A percentile compares a stretch with the other conserved stretches of the same genome.
phyloP scores from a whole-genome alignment of 2,329 filamentous ascomycete species.

The Neonectria coccinea region DNA sequence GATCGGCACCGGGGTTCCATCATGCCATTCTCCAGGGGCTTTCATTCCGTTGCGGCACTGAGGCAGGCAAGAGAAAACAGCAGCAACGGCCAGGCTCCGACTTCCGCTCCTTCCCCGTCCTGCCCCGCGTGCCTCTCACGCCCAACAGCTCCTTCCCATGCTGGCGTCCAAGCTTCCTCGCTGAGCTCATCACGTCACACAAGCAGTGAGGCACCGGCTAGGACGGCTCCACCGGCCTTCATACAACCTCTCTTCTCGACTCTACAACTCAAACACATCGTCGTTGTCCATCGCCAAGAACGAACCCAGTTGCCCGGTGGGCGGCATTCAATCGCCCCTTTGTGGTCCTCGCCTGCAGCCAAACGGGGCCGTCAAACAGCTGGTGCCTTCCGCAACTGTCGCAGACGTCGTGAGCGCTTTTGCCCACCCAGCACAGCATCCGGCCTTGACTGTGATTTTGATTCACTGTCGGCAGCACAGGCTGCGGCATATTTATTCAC shows the following conservation, averaged over 20 bases:
- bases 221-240: slow-evolving; percentile 35
- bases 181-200: slow-evolving; percentile 43
- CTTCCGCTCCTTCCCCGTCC: slow-evolving; percentile 23
- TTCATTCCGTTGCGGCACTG: slow-evolving; percentile 5
- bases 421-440: slow-evolving; percentile 33
- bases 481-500: slow-evolving; percentile 34
- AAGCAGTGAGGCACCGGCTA: slow-evolving; percentile 27
- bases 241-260: slow-evolving; percentile 26
- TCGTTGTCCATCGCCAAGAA: slow-evolving; percentile 29
- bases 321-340: slow-evolving; percentile 20
- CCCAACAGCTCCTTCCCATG: slow-evolving; percentile 15
- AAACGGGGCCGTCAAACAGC: slow-evolving; percentile 30
- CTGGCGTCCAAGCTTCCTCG: slow-evolving; percentile 34
- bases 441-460: slow-evolving; percentile 21
- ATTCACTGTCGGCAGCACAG: slow-evolving; percentile 38
- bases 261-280: slow-evolving; percentile 23
- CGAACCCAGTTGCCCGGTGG: slow-evolving; percentile 17
- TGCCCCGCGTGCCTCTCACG: slow-evolving; percentile 25
- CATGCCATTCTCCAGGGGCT: slow-evolving; percentile 7
- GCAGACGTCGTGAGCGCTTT: slow-evolving; percentile 32
- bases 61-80: not conserved
- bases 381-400: slow-evolving; percentile 30
- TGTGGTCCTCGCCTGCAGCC: slow-evolving; percentile 25
- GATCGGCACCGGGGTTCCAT: slow-evolving; percentile 15
- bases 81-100: slow-evolving; percentile 6